Conservation (phyloP, 2,329 filamentous ascomycete species). For the Aspergillus calidoustus region DNA sequence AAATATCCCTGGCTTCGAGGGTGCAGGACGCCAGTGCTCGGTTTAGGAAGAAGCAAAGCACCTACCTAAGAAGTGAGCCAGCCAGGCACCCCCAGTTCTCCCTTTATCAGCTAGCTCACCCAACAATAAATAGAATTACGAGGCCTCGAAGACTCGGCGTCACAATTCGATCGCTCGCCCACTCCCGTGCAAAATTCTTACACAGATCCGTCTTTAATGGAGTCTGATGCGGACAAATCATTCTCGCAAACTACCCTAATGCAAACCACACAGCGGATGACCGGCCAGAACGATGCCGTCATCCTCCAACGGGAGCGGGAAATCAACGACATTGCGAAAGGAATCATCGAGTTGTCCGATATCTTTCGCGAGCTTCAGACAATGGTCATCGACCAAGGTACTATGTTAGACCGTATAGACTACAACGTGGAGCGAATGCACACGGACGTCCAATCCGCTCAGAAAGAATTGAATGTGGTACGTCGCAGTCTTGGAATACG, state of each 20-base stretch:
- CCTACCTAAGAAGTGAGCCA: slow-evolving; percentile 83
- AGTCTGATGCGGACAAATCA: slow-evolving; percentile 90
- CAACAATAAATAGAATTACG: slow-evolving; percentile 64
- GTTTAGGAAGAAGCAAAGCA: slow-evolving; percentile 97
- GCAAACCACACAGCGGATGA: slow-evolving; percentile 67
- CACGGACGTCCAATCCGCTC: slow-evolving; percentile 88
- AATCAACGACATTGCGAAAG: slow-evolving; percentile 97
- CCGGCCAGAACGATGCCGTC: slow-evolving; percentile 72
- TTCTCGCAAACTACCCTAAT: slow-evolving; percentile 90
- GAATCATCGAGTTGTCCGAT: slow-evolving; percentile 95
- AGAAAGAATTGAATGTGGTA: slow-evolving; percentile 85
- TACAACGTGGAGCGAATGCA: slow-evolving; percentile 97
- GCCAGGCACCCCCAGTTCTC: background rate
- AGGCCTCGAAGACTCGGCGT: slow-evolving; percentile 68
- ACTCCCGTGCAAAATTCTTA: slow-evolving; percentile 66
- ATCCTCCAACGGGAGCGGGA: slow-evolving; percentile 94
- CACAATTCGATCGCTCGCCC: slow-evolving; percentile 55
- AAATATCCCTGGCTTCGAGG: slow-evolving; percentile 83
- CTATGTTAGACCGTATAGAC: slow-evolving; percentile 91
- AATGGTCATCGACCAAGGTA: slow-evolving; percentile 93
- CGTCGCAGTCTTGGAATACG: slow-evolving; percentile 24
- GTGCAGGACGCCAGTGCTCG: slow-evolving; percentile 90
- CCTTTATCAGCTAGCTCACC: slow-evolving; percentile 18
- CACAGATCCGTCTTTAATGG: slow-evolving; percentile 83
- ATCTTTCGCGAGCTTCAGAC: slow-evolving; percentile 94